Evolutionary conservation across 1,284 basidiomycete genomes (phyloP).

Genomic region (Xerocomus minutiporus): DNA sequence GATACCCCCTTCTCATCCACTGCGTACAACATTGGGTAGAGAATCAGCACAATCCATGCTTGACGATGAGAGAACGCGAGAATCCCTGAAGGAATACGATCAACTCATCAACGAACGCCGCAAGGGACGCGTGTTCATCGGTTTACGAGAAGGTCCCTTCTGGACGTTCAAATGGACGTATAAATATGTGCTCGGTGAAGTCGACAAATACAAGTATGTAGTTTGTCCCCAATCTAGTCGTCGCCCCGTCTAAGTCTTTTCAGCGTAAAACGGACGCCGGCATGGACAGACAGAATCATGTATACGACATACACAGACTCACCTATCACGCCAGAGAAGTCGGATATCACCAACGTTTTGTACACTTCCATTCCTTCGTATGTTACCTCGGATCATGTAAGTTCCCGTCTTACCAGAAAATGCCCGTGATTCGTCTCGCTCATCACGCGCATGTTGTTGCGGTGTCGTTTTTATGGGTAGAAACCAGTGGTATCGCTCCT

Average conservation of each 20-base stretch:
- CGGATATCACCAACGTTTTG: conserved; percentile 57
- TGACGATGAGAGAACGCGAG: conserved; percentile 52
- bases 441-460: not conserved
- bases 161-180: conserved; percentile 86
- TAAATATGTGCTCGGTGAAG: conserved; percentile 77
- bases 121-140: conserved; percentile 62
- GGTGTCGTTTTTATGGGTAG: conserved; percentile 7
- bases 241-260: conserved; percentile 6
- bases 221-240: conserved; percentile 1
- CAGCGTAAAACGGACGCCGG: conserved; percentile 74
- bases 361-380: conserved; percentile 77
- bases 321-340: conserved; percentile 47
- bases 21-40: conserved; percentile 32
- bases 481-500: conserved; percentile 50
- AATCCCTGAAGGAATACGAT: conserved; percentile 70
- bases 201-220: conserved; percentile 71
- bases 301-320: conserved; percentile 78
- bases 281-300: conserved; percentile 94
- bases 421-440: not conserved
- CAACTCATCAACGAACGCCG: conserved; percentile 66
- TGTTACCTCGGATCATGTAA: conserved; percentile 70
- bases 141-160: conserved; percentile 78
- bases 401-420: conserved; percentile 19
- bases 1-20: conserved; percentile 48
- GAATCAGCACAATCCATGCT: conserved; percentile 39